These are phyloP conservation scores for Diaporthe citri DNA, from an alignment of 2,329 filamentous ascomycete species.

Conservation along the genomic window DNA sequence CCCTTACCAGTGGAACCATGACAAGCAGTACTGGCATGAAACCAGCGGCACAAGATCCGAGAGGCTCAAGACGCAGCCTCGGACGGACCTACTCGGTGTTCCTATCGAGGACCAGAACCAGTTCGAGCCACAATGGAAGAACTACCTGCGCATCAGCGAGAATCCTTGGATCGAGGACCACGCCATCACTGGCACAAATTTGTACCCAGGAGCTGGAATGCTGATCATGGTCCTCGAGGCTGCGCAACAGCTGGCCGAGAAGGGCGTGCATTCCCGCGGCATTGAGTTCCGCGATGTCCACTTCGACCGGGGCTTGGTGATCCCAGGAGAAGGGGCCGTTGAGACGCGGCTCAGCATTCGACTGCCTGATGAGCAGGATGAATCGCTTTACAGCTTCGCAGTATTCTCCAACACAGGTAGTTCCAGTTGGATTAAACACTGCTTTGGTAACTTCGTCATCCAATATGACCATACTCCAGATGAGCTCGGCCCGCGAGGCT, in stretches of 20 bases:
- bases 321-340: neutral
- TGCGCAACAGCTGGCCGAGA: conserved; percentile 39
- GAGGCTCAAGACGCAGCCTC: neutral
- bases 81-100: conserved; percentile 44
- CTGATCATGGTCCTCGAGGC: conserved; percentile 47
- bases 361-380: neutral
- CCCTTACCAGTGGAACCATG: conserved; percentile 46
- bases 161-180: conserved; percentile 49
- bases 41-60: conserved; percentile 40
- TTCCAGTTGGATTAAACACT: neutral
- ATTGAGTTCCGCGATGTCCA: conserved; percentile 5
- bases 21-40: conserved; percentile 45
- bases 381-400: neutral
- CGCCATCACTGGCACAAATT: conserved; percentile 43
- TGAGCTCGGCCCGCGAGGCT: neutral
- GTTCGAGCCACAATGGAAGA: conserved; percentile 46
- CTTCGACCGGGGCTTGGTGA: neutral
- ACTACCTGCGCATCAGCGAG: conserved; percentile 42
- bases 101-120: conserved; percentile 43
- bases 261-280: neutral
- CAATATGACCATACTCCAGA: neutral
- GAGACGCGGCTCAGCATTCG: neutral
- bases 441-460: neutral
- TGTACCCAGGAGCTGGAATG: conserved; percentile 49
- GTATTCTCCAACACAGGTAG: neutral